A percentile compares a stretch with the other conserved stretches of the same genome.
phyloP scores from a whole-genome alignment of 1,284 basidiomycete genomes.

The Chiua sp. region DNA sequence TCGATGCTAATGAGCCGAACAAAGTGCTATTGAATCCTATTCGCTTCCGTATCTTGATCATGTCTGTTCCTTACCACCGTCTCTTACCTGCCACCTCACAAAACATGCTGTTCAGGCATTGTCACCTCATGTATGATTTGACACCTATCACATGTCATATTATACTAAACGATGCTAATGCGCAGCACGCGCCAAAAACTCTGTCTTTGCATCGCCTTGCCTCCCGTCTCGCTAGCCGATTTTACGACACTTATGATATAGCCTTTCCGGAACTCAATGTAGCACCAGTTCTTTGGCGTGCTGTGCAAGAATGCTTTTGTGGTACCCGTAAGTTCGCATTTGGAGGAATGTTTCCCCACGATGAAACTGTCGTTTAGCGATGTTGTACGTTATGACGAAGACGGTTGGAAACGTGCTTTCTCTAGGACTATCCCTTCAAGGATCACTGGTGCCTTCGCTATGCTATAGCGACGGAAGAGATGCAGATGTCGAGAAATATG shows the following conservation, averaged over 20 bases:
- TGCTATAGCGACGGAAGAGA: constrained; percentile 45
- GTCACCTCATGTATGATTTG: constrained; percentile 61
- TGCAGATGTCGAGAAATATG: constrained; percentile 54
- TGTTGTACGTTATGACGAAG: constrained; percentile 68
- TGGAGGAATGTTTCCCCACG: constrained; percentile 8
- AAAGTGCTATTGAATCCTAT: constrained; percentile 73
- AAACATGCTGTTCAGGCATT: constrained; percentile 68
- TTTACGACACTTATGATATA: constrained; percentile 62
- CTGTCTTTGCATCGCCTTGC: constrained; percentile 63
- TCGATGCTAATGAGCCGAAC: constrained; percentile 8
- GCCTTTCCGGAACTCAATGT: constrained; percentile 80
- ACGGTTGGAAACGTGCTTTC: constrained; percentile 60
- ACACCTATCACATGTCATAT: constrained; percentile 10
- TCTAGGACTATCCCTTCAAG: constrained; percentile 65
- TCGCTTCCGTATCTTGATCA: constrained; percentile 86
- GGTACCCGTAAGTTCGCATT: constrained; percentile 72
- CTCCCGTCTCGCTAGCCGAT: constrained; percentile 63
- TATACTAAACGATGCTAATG: constrained; percentile 16
- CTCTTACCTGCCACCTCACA: constrained; percentile 73
- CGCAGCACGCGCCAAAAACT: constrained; percentile 67
- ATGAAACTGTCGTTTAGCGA: constrained; percentile 46
- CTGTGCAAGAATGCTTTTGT: constrained; percentile 64
- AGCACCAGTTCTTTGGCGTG: constrained; percentile 83
- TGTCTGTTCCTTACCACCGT: constrained; percentile 64
- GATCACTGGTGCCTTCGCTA: constrained; percentile 53